These are phyloP conservation scores for Heliocybe sulcata DNA, from an alignment of 1,284 basidiomycete species.

Conservation along the genomic window DNA sequence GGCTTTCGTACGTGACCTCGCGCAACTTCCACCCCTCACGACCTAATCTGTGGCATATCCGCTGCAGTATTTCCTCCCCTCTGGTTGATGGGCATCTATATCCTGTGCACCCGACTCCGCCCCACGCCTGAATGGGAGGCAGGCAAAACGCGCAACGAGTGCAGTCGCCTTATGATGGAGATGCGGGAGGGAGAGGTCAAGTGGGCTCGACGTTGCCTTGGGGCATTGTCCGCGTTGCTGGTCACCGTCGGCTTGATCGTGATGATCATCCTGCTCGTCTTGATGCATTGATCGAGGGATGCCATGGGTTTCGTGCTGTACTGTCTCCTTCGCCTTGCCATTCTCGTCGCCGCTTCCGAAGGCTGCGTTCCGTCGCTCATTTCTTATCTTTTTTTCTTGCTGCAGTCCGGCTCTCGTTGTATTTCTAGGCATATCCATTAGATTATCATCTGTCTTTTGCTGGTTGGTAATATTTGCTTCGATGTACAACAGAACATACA, in stretches of 20 bases:
- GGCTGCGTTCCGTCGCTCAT: too few species aligned
- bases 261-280: neutral
- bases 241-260: neutral
- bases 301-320: neutral
- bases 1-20: neutral
- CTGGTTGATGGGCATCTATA: neutral
- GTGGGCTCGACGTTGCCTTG: neutral
- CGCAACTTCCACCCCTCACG: neutral
- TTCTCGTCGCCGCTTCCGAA: neutral
- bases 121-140: neutral
- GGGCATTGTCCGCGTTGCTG: neutral
- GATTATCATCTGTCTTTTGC: neutral
- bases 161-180: neutral
- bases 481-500: neutral
- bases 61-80: neutral
- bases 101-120: neutral
- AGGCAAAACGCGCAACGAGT: neutral
- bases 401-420: neutral
- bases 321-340: neutral
- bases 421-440: neutral
- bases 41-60: neutral
- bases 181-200: neutral
- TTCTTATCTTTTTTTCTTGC: neutral
- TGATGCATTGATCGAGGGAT: neutral
- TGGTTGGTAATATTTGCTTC: neutral